Conservation (phyloP, 768 basidiomycete genomes). For the Russula ochroleuca region DNA sequence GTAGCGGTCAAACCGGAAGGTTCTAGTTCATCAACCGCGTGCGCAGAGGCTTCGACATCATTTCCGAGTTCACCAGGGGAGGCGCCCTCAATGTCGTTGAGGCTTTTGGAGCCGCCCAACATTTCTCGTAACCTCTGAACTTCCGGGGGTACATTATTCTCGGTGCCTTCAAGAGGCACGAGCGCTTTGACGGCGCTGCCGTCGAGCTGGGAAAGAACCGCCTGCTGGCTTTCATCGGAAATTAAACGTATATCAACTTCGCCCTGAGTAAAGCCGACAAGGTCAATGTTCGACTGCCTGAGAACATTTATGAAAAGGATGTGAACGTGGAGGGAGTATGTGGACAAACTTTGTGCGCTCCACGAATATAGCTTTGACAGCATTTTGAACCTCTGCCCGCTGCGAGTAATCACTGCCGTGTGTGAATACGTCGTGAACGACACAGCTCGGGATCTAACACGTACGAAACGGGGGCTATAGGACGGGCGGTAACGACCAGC, state of each 20-base stretch:
- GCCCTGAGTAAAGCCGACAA: constrained; percentile 27
- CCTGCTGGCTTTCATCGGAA: constrained; percentile 34
- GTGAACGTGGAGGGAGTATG: constrained; percentile 1
- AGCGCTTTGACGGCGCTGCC: constrained; percentile 32
- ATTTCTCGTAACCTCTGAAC: constrained; percentile 32
- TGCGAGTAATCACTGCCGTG: constrained; percentile 19
- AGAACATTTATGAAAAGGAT: constrained; percentile 10
- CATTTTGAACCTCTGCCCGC: constrained; percentile 31
- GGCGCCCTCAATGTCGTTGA: constrained; percentile 30
- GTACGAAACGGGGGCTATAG: constrained; percentile 33
- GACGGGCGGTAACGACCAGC: constrained; percentile 44
- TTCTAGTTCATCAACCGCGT: constrained; percentile 6
- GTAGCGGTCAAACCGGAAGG: constrained; percentile 6
- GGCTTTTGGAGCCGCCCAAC: constrained; percentile 24
- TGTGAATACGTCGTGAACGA: neutral
- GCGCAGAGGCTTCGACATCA: constrained; percentile 9
- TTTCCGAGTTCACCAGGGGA: neutral
- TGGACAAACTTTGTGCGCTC: constrained; percentile 37
- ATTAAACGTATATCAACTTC: constrained; percentile 35
- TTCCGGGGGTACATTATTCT: constrained; percentile 28
- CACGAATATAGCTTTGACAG: constrained; percentile 38
- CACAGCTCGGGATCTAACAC: constrained; percentile 32
- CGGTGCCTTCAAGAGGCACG: constrained; percentile 30
- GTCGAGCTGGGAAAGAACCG: constrained; percentile 33
- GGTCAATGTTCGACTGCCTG: constrained; percentile 28